These are phyloP conservation scores for Crithidia sp. DNA, from an alignment of 208 protist genomes.

Conservation along the genomic window DNA sequence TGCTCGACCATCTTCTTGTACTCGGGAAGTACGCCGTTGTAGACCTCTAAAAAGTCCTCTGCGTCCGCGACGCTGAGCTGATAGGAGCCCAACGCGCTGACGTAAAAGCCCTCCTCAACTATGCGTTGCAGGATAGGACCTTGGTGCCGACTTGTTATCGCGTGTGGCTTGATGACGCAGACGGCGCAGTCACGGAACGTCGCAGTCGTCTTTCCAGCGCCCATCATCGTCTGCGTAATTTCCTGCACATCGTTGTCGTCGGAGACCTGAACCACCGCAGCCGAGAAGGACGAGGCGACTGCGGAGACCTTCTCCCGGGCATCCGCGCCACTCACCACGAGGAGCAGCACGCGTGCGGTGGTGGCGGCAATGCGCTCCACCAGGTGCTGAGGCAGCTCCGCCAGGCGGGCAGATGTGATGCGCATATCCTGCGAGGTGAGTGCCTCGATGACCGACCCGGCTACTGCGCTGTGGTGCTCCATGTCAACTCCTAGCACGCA, in stretches of 20 bases:
- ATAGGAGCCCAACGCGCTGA: conserved; percentile 93
- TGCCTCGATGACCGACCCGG: conserved; percentile 58
- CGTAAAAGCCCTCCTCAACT: conserved; percentile 92
- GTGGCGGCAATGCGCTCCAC: conserved; percentile 36
- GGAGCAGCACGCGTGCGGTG: conserved; percentile 50
- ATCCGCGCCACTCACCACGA: conserved; percentile 65
- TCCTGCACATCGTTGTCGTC: conserved; percentile 42
- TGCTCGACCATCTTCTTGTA: conserved; percentile 93
- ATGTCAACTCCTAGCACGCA: conserved; percentile 71
- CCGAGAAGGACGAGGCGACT: conserved; percentile 38
- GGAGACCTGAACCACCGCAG: conserved; percentile 45
- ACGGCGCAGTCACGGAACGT: conserved; percentile 90
- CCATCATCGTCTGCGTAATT: conserved; percentile 42
- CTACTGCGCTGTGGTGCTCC: conserved; percentile 28
- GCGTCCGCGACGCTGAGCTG: conserved; percentile 88
- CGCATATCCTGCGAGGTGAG: conserved; percentile 65
- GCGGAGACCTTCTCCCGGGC: conserved; percentile 54
- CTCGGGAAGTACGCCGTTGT: conserved; percentile 95
- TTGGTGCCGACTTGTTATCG: conserved; percentile 87
- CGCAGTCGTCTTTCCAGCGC: conserved; percentile 80
- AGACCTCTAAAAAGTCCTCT: conserved; percentile 97
- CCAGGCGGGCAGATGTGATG: conserved; percentile 72
- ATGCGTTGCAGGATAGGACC: conserved; percentile 92
- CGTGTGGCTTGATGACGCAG: conserved; percentile 96
- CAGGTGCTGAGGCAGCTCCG: conserved; percentile 62